Evolutionary conservation across 192 early-diverging fungal genomes (phyloP).

Genomic region (Gamsiella multidivaricata): DNA sequence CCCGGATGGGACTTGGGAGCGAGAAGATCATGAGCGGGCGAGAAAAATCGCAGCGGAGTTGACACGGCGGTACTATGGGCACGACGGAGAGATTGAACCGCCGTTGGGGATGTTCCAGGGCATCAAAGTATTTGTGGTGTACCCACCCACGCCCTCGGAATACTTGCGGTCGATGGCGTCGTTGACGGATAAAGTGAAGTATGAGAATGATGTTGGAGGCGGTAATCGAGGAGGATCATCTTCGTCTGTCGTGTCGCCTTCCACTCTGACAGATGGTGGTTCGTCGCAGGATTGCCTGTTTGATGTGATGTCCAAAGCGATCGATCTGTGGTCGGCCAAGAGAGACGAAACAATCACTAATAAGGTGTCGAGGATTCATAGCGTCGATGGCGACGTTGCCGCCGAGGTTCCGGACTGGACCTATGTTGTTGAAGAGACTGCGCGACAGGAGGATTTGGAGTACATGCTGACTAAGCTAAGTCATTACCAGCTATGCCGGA

Average conservation of each 20-base stretch:
- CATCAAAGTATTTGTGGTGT: conserved; percentile 26
- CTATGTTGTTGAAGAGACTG: conserved; percentile 7
- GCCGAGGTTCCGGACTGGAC: conserved; percentile 9
- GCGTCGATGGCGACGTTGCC: too few relatives aligned
- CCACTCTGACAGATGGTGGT: too few relatives aligned
- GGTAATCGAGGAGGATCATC: not conserved
- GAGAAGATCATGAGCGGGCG: conserved; percentile 7
- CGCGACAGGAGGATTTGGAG: not conserved
- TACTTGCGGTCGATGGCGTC: conserved; percentile 7
- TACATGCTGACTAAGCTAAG: conserved; percentile 5
- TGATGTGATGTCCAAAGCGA: conserved; percentile 16
- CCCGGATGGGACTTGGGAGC: conserved; percentile 3
- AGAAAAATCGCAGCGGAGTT: conserved; percentile 15
- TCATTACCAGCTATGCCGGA: conserved; percentile 23
- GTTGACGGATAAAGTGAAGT: conserved; percentile 7
- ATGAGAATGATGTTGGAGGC: not conserved
- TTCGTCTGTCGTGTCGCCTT: too few relatives aligned
- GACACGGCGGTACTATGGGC: conserved; percentile 46
- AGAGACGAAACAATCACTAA: not conserved
- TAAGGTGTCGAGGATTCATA: not conserved
- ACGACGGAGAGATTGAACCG: conserved; percentile 27
- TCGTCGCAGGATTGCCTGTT: not conserved
- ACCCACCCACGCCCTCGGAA: conserved; percentile 31
- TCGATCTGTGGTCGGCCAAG: conserved; percentile 5
- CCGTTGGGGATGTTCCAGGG: conserved; percentile 50